Evolutionary conservation across 1,284 basidiomycete species (phyloP).

Genomic region (Tilletia horrida): DNA sequence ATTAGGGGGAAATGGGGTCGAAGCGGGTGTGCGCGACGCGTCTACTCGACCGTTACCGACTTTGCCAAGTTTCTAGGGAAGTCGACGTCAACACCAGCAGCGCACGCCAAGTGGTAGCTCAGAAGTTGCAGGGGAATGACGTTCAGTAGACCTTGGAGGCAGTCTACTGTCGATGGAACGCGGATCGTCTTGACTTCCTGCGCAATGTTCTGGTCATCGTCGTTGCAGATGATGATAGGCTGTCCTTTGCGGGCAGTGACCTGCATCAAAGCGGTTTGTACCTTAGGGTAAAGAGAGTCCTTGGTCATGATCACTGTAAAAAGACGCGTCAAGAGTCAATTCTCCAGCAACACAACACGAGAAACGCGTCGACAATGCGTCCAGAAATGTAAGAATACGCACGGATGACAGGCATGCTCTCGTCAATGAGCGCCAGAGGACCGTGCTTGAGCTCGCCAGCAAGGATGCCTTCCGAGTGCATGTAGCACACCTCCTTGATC

Average conservation of each 20-base stretch:
- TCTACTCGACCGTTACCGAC: slow-evolving; percentile 30
- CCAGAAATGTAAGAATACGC: slow-evolving; percentile 25
- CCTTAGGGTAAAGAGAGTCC: slow-evolving; percentile 97
- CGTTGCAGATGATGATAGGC: slow-evolving; percentile 91
- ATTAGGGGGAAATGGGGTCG: too few relatives aligned
- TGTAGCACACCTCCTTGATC: slow-evolving; percentile 88
- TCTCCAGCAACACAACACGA: not conserved
- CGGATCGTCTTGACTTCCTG: slow-evolving; percentile 78
- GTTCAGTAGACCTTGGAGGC: slow-evolving; percentile 91
- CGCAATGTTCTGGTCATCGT: slow-evolving; percentile 76
- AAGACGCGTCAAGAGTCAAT: not conserved
- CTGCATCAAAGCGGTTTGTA: slow-evolving; percentile 89
- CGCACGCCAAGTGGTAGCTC: slow-evolving; percentile 92
- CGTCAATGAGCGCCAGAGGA: slow-evolving; percentile 92
- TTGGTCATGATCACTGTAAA: slow-evolving; percentile 97
- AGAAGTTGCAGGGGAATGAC: slow-evolving; percentile 94
- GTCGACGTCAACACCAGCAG: slow-evolving; percentile 94
- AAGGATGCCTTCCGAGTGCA: slow-evolving; percentile 67
- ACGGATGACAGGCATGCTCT: slow-evolving; percentile 75
- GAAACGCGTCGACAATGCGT: not conserved
- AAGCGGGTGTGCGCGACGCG: not conserved
- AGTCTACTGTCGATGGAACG: slow-evolving; percentile 76
- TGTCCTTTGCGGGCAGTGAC: slow-evolving; percentile 95
- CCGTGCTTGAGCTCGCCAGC: slow-evolving; percentile 99
- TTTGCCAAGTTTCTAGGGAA: slow-evolving; percentile 89